Conservation (phyloP, 1,284 basidiomycete genomes). For the Melampsora americana region DNA sequence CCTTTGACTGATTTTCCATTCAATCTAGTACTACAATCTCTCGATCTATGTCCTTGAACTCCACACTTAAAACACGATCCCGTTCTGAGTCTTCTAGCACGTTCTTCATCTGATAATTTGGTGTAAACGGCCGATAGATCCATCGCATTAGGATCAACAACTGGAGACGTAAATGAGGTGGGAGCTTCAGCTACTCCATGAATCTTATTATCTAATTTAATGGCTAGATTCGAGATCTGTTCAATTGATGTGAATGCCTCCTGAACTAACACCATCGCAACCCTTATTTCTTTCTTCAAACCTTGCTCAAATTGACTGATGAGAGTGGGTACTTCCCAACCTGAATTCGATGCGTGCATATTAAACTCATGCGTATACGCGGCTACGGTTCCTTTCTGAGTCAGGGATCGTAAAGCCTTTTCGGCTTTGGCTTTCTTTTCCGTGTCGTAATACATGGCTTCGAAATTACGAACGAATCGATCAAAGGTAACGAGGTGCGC, state of each 20-base stretch:
- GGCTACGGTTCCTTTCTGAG: slow-evolving; percentile 4
- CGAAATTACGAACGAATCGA: too few species aligned
- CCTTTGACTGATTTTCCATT: too few species aligned
- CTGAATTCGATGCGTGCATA: background rate
- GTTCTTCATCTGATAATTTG: background rate
- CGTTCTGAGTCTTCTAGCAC: too few species aligned
- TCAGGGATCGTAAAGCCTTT: background rate
- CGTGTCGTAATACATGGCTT: too few species aligned
- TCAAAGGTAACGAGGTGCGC: background rate
- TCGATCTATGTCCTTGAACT: background rate
- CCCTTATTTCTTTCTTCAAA: too few species aligned
- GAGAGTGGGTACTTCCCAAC: too few species aligned
- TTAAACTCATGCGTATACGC: slow-evolving; percentile 19
- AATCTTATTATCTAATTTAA: too few species aligned
- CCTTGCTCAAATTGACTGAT: too few species aligned
- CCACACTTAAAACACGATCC: background rate
- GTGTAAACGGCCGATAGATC: background rate
- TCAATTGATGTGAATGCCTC: too few species aligned
- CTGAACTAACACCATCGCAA: too few species aligned
- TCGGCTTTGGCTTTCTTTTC: too few species aligned
- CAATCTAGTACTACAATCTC: background rate
- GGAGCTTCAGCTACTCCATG: background rate
- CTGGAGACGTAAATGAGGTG: background rate
- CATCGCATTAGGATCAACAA: background rate
- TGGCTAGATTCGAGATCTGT: too few species aligned